Percentiles rank a stretch among this genome's conserved stretches.
Evolutionary conservation across 768 basidiomycete species (phyloP).

Genomic region (Gelatoporia subvermispora): DNA sequence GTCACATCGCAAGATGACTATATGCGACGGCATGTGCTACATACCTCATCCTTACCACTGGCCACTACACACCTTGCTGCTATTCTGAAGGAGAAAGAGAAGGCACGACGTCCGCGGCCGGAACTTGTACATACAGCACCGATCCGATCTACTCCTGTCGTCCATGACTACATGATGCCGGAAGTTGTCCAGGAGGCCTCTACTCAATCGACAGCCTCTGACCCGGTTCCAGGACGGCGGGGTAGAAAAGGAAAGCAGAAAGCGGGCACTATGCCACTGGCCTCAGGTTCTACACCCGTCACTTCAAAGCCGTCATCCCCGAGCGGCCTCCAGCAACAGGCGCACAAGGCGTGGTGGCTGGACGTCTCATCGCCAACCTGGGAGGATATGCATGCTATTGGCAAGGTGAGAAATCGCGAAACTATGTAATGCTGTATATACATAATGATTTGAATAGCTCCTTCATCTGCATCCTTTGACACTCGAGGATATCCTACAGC

Average conservation of each 20-base stretch:
- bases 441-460: slow-evolving; percentile 38
- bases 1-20: slow-evolving; percentile 1
- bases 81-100: slow-evolving; percentile 12
- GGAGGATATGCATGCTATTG: slow-evolving; percentile 82
- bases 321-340: background rate
- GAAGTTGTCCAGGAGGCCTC: slow-evolving; percentile 9
- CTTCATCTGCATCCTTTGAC: slow-evolving; percentile 89
- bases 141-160: slow-evolving; percentile 6
- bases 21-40: slow-evolving; percentile 5
- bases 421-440: background rate
- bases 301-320: slow-evolving; percentile 1
- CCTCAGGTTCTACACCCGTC: slow-evolving; percentile 1
- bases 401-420: slow-evolving; percentile 50
- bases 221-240: slow-evolving; percentile 9
- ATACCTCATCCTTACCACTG: slow-evolving; percentile 15
- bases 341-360: slow-evolving; percentile 78
- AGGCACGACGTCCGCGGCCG: slow-evolving; percentile 9
- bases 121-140: slow-evolving; percentile 3
- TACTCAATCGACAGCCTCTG: background rate
- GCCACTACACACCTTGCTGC: slow-evolving; percentile 11
- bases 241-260: slow-evolving; percentile 46
- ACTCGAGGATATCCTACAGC: slow-evolving; percentile 87
- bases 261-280: slow-evolving; percentile 11
- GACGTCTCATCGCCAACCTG: slow-evolving; percentile 85
- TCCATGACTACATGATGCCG: slow-evolving; percentile 33